Evolutionary conservation across 1,284 basidiomycete species (phyloP).

Genomic region (Pseudomicrostroma phylloplanum): DNA sequence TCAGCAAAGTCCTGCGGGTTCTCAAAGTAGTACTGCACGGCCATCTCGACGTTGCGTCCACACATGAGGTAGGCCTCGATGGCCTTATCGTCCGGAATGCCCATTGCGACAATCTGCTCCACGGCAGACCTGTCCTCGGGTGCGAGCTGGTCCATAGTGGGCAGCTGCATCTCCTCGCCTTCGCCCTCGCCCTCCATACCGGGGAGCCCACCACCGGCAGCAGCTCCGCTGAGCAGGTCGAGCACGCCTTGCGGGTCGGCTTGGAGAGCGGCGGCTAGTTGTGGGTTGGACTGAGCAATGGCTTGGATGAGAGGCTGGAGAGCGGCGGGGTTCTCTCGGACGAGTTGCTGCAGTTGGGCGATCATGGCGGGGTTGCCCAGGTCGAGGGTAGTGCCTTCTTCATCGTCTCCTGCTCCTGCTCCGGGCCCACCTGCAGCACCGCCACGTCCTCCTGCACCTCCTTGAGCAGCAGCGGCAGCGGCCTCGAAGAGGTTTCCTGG

Average conservation of each 20-base stretch:
- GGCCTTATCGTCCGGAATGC: constrained; percentile 45
- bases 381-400: constrained; percentile 42
- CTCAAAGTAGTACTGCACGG: constrained; percentile 50
- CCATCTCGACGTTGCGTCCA: constrained; percentile 49
- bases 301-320: constrained; percentile 47
- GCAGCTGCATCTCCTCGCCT: constrained; percentile 35
- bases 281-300: constrained; percentile 47
- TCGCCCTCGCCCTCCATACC: constrained; percentile 22
- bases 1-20: constrained; percentile 18
- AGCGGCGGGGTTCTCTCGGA: constrained; percentile 47
- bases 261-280: constrained; percentile 44
- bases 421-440: constrained; percentile 15
- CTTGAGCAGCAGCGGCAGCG: constrained; percentile 44
- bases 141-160: constrained; percentile 27
- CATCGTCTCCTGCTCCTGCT: constrained; percentile 36
- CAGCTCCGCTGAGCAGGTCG: constrained; percentile 33
- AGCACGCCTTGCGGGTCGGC: constrained; percentile 46
- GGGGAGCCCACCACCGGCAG: constrained; percentile 12
- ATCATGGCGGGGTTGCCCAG: constrained; percentile 48
- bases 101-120: constrained; percentile 44
- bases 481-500: constrained; percentile 52
- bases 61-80: constrained; percentile 49
- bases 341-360: constrained; percentile 40
- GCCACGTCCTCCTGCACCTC: constrained; percentile 22
- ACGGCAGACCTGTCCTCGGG: constrained; percentile 37